Conservation (phyloP, 2,329 filamentous ascomycete genomes). For the Dactylonectria estremocensis region DNA sequence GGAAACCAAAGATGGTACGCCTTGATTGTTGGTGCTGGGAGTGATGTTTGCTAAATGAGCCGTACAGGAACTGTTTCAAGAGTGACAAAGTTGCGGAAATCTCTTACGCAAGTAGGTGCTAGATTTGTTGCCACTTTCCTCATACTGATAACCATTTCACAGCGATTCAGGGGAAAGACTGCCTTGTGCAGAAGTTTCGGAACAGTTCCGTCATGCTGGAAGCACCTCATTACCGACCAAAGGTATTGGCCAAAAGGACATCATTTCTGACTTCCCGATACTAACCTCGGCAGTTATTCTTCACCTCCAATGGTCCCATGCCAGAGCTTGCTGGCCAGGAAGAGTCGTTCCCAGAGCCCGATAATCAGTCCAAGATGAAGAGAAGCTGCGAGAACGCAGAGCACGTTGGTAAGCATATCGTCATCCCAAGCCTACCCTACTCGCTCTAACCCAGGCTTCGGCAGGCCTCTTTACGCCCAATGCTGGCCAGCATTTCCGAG, state of each 20-base stretch:
- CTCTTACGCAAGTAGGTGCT: conserved; percentile 90
- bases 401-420: conserved; percentile 76
- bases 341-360: conserved; percentile 81
- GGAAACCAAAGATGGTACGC: conserved; percentile 79
- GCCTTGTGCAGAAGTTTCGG: conserved; percentile 93
- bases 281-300: conserved; percentile 62
- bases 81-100: conserved; percentile 90
- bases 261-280: background rate
- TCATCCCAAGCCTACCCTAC: background rate
- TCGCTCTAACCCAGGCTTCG: conserved; percentile 6
- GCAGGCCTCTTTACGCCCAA: conserved; percentile 85
- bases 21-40: background rate
- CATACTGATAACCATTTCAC: conserved; percentile 46
- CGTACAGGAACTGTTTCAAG: conserved; percentile 81
- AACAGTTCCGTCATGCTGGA: conserved; percentile 98
- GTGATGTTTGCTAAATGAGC: conserved; percentile 15
- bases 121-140: fast-evolving
- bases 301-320: conserved; percentile 63
- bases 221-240: conserved; percentile 84
- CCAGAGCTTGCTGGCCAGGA: conserved; percentile 76
- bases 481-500: conserved; percentile 79
- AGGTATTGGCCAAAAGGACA: conserved; percentile 65
- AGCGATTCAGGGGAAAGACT: conserved; percentile 95
- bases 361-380: conserved; percentile 91
- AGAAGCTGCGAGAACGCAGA: conserved; percentile 90